Base-by-base conservation (phyloP, 2,329 filamentous ascomycete genomes). In the Cladophialophora immunda region DNA sequence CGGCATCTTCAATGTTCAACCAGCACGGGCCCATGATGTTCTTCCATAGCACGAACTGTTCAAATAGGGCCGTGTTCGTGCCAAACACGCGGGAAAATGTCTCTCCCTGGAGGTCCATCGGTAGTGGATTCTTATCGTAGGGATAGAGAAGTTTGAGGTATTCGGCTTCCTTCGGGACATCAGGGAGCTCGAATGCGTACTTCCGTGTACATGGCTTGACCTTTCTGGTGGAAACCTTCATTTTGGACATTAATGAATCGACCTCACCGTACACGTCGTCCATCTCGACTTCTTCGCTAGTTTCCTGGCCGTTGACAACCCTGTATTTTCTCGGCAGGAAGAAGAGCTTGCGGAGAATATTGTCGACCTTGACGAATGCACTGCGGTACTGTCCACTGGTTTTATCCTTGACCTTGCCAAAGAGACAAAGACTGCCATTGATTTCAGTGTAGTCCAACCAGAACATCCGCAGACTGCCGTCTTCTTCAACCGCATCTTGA, bases 11-110 rank as follows among this genome's bases (percentile, higher is more conserved):
- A 63, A 99, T 95, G 76, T 90, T 94, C 54, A 99, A 86, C 95
- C 95, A 99, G 78, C 95, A 98, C 32, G 95, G 95, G 1, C 95
- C 95, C 94, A 97, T 99, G 73, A 99, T 92, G 76, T 97, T 97
- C 81, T 97, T 98, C 92, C 94, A 97, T 4, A 99, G 85, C 22
- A 99, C 95, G 76, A 99, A 99, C 74, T 99, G 95, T 79, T 99
- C 95, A 73, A 99, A 99, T 0, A 99, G 84, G 0, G 92, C 89
- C 0, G 95, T 99, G 78, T 95, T 97, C 64, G 91, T 91, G 30
- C 96, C 95, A 73, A 99, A 99, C 27, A 97, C 90, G 71, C 92
- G 92, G 1, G 94, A 97, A 76, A 94, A 99, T 0, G 95, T 98
- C 77, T 97, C 89, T 30, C 95, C 95, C 47, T 84, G 87, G 5